These are phyloP conservation scores for Aaosphaeria arxii DNA, from an alignment of 2,329 filamentous ascomycete species.

Conservation along the genomic window DNA sequence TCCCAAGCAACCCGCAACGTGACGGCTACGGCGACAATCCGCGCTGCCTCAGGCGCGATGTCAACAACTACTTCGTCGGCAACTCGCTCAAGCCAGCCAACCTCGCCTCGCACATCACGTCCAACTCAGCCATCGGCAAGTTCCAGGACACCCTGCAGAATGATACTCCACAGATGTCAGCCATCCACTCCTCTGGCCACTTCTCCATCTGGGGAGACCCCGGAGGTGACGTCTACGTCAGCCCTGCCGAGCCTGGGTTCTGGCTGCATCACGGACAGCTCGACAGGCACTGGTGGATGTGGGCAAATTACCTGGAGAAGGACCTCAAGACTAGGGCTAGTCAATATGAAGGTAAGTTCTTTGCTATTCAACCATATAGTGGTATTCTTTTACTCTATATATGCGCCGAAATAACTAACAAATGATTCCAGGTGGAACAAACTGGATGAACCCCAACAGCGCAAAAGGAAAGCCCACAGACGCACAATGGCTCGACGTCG, in stretches of 20 bases:
- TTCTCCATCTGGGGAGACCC: constrained; percentile 44
- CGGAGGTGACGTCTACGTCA: constrained; percentile 46
- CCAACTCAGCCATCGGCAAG: constrained; percentile 13
- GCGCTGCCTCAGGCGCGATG: constrained; percentile 30
- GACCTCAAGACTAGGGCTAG: constrained; percentile 23
- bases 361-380: neutral
- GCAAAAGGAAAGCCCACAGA: constrained; percentile 37
- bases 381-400: neutral
- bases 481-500: constrained; percentile 22
- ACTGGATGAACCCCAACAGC: constrained; percentile 41
- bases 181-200: constrained; percentile 46
- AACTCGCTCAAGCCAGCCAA: constrained; percentile 13
- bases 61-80: constrained; percentile 24
- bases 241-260: constrained; percentile 46
- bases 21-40: constrained; percentile 29
- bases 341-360: constrained; percentile 35
- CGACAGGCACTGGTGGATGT: constrained; percentile 50
- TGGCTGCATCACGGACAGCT: constrained; percentile 50
- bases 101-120: constrained; percentile 22
- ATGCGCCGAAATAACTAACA: neutral
- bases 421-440: constrained; percentile 31
- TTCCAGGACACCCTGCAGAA: constrained; percentile 26
- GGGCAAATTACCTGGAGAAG: constrained; percentile 41
- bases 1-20: constrained; percentile 27
- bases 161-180: constrained; percentile 6